Base-by-base conservation (phyloP, 495 filamentous ascomycete genomes). In the Alectoria sarmentosa region DNA sequence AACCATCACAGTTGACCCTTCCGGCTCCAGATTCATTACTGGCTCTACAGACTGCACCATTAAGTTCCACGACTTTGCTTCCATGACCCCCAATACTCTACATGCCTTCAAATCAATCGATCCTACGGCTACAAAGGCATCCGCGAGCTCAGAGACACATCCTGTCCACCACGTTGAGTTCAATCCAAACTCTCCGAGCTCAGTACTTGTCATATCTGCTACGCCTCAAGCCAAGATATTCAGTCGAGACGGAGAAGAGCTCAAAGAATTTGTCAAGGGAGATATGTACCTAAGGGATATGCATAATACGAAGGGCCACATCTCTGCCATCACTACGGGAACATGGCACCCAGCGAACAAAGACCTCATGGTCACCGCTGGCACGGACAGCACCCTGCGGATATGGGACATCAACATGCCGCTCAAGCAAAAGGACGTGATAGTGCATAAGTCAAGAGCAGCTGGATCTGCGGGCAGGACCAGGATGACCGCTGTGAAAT, bases 281-380 rank as follows among this genome's bases (percentile, higher is more conserved):
- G 94, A 98, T 71, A 96, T 96, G 93, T 98, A 98, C 72, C 76
- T 98, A 63, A 83, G 94, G 46, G 95, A 98, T 71, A 90, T 96
- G 84, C 82, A 97, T 73, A 90, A 97, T 72, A 98, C 94, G 1
- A 98, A 97, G 71, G 94, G 94, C 1, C 94, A 98, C 72, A 84
- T 96, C 46, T 90, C 92, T 1, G 94, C 96, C 75, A 86, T 95
- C 37, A 89, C 90, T 32, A 87, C 86, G 28, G 94, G 90, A 5
- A 86, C 85, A 44, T 98, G 94, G 94, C 88, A 89, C 75, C 94
- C 94, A 4, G 86, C 85, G 3, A 85, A 97, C 70, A 81, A 80
- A 68, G 89, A 94, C 61, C 66, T 91, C 3, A 92, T 89, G 72
- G 91, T 90, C 21, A 98, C 94, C 0, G 91, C 91, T 49, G 91